Base-by-base conservation (phyloP, 164 flowering plant genomes). In the Sextonia rubra region DNA sequence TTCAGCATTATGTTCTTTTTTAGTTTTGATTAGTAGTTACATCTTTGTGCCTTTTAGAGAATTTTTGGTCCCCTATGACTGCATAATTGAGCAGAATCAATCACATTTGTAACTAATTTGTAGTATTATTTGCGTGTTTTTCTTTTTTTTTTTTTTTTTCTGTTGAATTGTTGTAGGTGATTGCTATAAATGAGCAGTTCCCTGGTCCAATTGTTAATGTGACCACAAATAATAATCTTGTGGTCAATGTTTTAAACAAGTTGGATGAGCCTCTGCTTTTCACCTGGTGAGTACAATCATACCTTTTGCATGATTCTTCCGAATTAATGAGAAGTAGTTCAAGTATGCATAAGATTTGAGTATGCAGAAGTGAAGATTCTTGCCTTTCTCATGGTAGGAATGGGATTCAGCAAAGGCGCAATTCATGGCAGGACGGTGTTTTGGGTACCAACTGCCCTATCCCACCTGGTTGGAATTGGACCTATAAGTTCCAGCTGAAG, bases 391-490 rank as follows among this genome's bases (percentile, higher is more conserved):
- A 18, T 63, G 65, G 37, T 80, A 95, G 99, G 99, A 74, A 88
- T 73, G 99, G 99, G 5, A 79, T 96, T 66, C 94, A 89, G 47
- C 92, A 87, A 61, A 80, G 97, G 73, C 82, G 91, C 26, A 86
- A 83, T 76, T 88, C 94, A 5, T 96, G 99, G 99, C 97, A 96
- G 84, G 99, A 93, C 82, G 99, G 99, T 25, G 87, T 96, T 73
- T 83, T 77, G 23, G 99, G 99, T 14, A 95, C 99, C 0, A 96
- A 87, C 71, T 96, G 99, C 69, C 99, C 99, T 3, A 96, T 96
- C 72, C 99, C 95, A 37, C 68, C 85, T 15, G 82, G 79, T 79
- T 93, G 97, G 97, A 93, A 93, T 70, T 96, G 93, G 91, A 93
- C 99, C 72, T 93, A 93, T 76, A 78, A 86, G 60, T 96, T 96